A percentile compares a stretch with the other conserved stretches of the same genome.
These are phyloP conservation scores for Saposhnikovia divaricata DNA, from an alignment of 129 eudicot species.

Conservation along the genomic window DNA sequence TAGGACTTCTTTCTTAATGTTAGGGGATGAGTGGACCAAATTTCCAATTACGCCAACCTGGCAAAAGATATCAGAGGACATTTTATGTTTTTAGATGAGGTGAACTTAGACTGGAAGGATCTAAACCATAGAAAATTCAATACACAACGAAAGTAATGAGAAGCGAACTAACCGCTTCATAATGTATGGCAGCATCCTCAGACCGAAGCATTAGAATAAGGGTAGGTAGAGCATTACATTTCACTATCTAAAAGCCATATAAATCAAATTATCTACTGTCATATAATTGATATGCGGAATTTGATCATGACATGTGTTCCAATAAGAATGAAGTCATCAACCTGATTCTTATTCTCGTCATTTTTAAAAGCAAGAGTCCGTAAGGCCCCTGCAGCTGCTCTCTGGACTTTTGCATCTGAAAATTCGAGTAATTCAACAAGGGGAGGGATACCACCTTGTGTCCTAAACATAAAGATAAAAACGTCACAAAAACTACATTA, in stretches of 20 bases:
- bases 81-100: not conserved
- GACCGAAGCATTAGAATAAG: conserved; percentile 51
- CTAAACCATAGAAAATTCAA: not conserved
- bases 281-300: not conserved
- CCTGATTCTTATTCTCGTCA: conserved; percentile 61
- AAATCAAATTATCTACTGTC: not conserved
- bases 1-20: conserved; percentile 87
- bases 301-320: not conserved
- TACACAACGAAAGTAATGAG: not conserved
- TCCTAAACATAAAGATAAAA: conserved; percentile 14
- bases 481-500: not conserved
- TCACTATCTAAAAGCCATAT: conserved; percentile 43
- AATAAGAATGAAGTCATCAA: not conserved
- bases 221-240: conserved; percentile 50
- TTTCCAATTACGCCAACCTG: conserved; percentile 99
- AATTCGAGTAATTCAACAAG: conserved; percentile 52
- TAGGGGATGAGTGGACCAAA: conserved; percentile 90
- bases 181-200: conserved; percentile 49
- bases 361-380: conserved; percentile 57
- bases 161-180: conserved; percentile 41
- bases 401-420: conserved; percentile 45
- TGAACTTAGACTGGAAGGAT: not conserved
- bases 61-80: conserved; percentile 12
- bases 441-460: conserved; percentile 58
- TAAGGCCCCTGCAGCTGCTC: conserved; percentile 59